phyloP scores from a whole-genome alignment of 257 asterid genomes.

The Orobanche coerulescens region DNA sequence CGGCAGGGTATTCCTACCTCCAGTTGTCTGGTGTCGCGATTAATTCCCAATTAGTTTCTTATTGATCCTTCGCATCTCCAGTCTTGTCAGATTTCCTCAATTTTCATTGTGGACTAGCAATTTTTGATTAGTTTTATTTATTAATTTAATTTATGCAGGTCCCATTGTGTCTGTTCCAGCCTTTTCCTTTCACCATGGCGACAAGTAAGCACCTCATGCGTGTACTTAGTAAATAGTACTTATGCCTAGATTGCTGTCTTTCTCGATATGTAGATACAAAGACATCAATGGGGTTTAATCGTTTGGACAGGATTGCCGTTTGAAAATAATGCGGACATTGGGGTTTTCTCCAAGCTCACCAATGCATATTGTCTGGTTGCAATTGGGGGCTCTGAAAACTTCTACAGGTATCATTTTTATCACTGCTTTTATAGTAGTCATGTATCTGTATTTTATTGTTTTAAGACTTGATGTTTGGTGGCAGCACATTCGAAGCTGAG shows the following conservation, averaged over 20 bases:
- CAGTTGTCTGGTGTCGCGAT: no score
- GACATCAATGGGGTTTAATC: not conserved
- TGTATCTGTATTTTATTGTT: not conserved
- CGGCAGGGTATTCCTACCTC: no score
- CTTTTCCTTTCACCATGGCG: no score
- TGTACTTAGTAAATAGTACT: not conserved
- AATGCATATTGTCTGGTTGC: conserved; percentile 94
- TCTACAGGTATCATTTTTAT: conserved; percentile 49
- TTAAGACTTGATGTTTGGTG: conserved; percentile 20
- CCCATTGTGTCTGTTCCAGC: no score
- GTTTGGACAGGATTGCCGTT: conserved; percentile 62
- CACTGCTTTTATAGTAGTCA: not conserved
- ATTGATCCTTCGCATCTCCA: no score
- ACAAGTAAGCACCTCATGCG: no score
- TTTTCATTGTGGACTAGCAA: no score
- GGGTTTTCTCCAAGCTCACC: conserved; percentile 89
- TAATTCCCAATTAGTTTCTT: no score
- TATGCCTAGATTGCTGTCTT: not conserved
- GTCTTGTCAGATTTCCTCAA: no score
- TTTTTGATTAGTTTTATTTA: no score
- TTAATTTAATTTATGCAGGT: no score
- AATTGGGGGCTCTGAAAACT: conserved; percentile 91
- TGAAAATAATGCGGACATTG: conserved; percentile 82
- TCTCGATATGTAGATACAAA: not conserved
- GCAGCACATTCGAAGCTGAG: conserved; percentile 78